phyloP scores from a whole-genome alignment of 2,329 filamentous ascomycete genomes.

The Neospermospora avenae region DNA sequence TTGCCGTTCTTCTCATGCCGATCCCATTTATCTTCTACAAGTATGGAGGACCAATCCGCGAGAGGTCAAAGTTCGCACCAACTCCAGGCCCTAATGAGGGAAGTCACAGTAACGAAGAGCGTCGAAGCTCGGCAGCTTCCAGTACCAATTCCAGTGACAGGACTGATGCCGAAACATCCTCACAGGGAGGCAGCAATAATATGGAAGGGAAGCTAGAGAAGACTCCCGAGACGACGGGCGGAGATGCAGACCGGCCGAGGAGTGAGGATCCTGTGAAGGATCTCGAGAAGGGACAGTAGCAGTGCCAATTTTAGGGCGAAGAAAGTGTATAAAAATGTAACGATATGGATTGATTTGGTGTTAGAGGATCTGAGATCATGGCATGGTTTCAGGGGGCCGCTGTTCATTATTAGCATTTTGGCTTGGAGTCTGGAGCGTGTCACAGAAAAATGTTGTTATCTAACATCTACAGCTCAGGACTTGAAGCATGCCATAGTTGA shows the following conservation, averaged over 20 bases:
- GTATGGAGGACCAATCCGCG: conserved; percentile 30
- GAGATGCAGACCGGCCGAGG: conserved; percentile 4
- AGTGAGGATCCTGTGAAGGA: conserved; percentile 9
- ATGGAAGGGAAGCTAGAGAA: background rate
- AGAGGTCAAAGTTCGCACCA: conserved; percentile 33
- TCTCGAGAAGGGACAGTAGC: conserved; percentile 16
- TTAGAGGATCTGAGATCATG: background rate
- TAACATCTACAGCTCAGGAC: background rate
- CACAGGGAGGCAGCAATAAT: background rate
- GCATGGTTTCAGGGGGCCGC: background rate
- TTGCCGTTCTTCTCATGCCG: conserved; percentile 41
- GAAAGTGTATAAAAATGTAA: background rate
- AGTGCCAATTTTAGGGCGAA: too few relatives aligned
- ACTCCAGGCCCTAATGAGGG: conserved; percentile 12
- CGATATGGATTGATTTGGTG: background rate
- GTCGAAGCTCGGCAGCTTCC: background rate
- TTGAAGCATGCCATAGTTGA: too few relatives aligned
- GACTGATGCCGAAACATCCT: background rate
- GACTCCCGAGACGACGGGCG: background rate
- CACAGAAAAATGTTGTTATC: background rate
- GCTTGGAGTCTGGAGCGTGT: background rate
- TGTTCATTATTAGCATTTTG: background rate
- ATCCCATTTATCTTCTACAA: conserved; percentile 34
- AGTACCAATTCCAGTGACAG: background rate
- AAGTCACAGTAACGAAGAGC: background rate